Evolutionary conservation across 495 filamentous ascomycete species (phyloP).

Genomic region (Talaromyces nanjingensis): DNA sequence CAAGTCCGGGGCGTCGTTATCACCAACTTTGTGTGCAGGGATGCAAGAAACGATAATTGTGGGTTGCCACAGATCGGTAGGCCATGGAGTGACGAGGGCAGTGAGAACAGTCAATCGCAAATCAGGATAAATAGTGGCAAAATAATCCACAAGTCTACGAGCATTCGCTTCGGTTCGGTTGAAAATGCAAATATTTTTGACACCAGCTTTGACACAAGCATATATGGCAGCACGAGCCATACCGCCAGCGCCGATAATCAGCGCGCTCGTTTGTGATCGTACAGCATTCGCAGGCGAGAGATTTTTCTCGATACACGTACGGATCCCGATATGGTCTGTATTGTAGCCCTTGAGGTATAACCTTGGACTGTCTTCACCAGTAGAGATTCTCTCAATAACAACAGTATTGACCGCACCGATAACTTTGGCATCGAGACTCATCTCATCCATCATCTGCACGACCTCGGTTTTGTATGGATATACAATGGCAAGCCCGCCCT

Average conservation of each 20-base stretch:
- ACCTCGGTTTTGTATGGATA: slow-evolving; percentile 60
- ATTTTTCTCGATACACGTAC: slow-evolving; percentile 55
- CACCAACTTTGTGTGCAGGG: slow-evolving; percentile 49
- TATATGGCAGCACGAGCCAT: slow-evolving; percentile 60
- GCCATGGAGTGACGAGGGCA: slow-evolving; percentile 42
- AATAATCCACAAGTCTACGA: slow-evolving; percentile 41
- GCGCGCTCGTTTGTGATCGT: slow-evolving; percentile 40
- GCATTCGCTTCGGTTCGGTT: slow-evolving; percentile 51
- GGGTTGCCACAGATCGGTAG: slow-evolving; percentile 47
- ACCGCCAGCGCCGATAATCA: slow-evolving; percentile 56
- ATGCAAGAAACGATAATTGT: slow-evolving; percentile 65
- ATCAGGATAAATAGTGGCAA: slow-evolving; percentile 14
- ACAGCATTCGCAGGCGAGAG: slow-evolving; percentile 32
- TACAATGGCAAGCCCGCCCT: slow-evolving; percentile 58
- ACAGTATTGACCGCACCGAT: slow-evolving; percentile 66
- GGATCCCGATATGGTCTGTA: slow-evolving; percentile 61
- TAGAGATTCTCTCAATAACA: slow-evolving; percentile 36
- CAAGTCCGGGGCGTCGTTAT: slow-evolving; percentile 50
- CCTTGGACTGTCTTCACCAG: slow-evolving; percentile 21
- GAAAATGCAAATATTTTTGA: slow-evolving; percentile 53
- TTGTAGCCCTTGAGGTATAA: slow-evolving; percentile 53
- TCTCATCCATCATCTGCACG: slow-evolving; percentile 49
- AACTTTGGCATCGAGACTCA: slow-evolving; percentile 50
- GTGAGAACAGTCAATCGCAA: slow-evolving; percentile 42
- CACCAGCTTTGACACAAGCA: slow-evolving; percentile 48